Evolutionary conservation across 257 asterid genomes (phyloP).

Genomic region (Haberlea rhodopensis): DNA sequence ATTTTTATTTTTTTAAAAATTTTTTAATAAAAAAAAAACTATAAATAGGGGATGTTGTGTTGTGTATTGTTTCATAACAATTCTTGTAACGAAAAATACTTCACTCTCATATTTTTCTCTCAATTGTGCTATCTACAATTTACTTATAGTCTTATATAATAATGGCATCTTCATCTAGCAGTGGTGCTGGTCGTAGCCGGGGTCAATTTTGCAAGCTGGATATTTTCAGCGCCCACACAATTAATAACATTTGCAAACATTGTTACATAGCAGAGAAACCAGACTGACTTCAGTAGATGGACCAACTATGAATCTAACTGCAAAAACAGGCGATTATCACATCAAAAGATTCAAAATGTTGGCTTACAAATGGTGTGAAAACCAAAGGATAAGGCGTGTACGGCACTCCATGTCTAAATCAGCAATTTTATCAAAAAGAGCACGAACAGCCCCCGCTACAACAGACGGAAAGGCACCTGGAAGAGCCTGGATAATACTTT

Average conservation of each 20-base stretch:
- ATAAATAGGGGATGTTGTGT: too few relatives aligned
- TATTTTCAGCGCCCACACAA: constrained; percentile 2
- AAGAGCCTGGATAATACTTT: constrained; percentile 64
- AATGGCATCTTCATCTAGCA: too few relatives aligned
- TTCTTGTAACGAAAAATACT: too few relatives aligned
- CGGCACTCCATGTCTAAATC: constrained; percentile 97
- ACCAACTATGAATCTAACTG: constrained; percentile 5
- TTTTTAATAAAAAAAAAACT: too few relatives aligned
- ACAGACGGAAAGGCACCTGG: constrained; percentile 99
- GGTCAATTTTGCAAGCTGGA: constrained; percentile 17
- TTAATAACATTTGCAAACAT: constrained; percentile 5
- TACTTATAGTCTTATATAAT: too few relatives aligned
- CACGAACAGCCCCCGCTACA: constrained; percentile 97
- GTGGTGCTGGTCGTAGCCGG: too few relatives aligned
- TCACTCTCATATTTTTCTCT: too few relatives aligned
- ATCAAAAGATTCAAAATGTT: constrained; percentile 12
- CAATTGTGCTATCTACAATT: too few relatives aligned
- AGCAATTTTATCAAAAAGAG: constrained; percentile 86
- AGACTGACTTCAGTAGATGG: neutral
- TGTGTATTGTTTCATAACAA: too few relatives aligned
- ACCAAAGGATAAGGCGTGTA: constrained; percentile 95
- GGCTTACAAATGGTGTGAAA: constrained; percentile 97
- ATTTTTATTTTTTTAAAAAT: too few relatives aligned
- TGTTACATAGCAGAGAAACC: neutral
- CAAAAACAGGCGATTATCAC: neutral